These are phyloP conservation scores for Prunus salicina DNA, from an alignment of 306 rosid species.

Conservation along the genomic window DNA sequence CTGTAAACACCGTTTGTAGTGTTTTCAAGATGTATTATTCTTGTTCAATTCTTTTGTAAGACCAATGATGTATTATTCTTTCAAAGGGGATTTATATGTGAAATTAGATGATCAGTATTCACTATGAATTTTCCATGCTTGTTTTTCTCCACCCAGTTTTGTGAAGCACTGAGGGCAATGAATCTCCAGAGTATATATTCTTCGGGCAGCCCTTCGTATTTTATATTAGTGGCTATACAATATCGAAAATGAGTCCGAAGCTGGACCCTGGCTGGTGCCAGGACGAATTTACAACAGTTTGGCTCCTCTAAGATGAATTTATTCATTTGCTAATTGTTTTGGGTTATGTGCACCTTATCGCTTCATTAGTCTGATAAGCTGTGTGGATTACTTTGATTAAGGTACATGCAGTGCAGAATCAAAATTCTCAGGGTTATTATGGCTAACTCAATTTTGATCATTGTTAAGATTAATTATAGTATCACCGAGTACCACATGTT, in stretches of 20 bases:
- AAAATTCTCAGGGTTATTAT: no score
- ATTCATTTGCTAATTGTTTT: no score
- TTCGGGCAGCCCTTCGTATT: neutral
- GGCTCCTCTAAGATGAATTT: no score
- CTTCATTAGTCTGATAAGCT: no score
- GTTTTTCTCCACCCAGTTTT: neutral
- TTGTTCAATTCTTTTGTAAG: slow-evolving; percentile 13
- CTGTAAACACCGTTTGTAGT: neutral
- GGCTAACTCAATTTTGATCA: no score
- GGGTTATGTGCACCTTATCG: no score
- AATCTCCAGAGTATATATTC: neutral
- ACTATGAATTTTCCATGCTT: neutral
- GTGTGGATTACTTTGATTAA: no score
- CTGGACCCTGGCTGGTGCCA: neutral
- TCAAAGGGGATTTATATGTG: neutral
- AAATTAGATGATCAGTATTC: neutral
- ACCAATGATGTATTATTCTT: neutral
- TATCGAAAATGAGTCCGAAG: neutral
- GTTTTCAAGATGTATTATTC: neutral
- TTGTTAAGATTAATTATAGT: no score
- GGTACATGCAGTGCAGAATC: no score
- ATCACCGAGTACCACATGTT: no score
- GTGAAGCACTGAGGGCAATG: neutral
- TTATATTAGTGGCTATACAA: neutral
- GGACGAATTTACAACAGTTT: no score